Evolutionary conservation across 164 flowering plant genomes (phyloP), one percentile per base, ranked within the genome.

Genomic region (Akebia trifoliata): DNA sequence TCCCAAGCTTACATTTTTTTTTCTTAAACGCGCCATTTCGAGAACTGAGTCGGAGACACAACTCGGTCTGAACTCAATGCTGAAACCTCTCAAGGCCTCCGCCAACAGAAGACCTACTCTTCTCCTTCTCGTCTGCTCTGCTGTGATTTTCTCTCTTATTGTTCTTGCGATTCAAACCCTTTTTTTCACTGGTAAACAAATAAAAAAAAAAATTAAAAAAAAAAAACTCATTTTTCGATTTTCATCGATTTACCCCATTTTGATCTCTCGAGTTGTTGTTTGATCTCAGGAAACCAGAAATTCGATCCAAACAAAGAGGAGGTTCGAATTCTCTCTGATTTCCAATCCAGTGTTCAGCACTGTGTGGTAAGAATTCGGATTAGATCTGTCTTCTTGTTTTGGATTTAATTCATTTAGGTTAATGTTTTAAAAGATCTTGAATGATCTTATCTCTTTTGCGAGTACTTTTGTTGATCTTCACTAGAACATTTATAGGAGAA

Each of bases 271-370:
- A 18, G 24, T 8, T 54, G 6, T 24, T 57, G 7, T 39, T 25
- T 10, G 32, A 3, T 55, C 25, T 34, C 79, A 78, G 90, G 87
- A 43, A 49, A 57, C 43, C 58, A 43, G 47, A 66, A 56, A 10
- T 9, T 46, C 24, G 62, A 64, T 70, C 57, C 60, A 42, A 64
- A 68, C 38, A 34, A n/a, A 21, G 75, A 61, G 25, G 73, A 81
- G 21, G 31, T 82, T 57, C 63, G 43, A 53, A 59, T 76, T 51
- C 73, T 93, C 11, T 76, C 75, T 0, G 68, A 78, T 56, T 94
- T 88, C 54, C 97, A 94, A 71, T 73, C 86, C 45, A 65, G 21
- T 39, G 76, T 90, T 42, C 85, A 82, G 71, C 90, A 90, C 74
- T 90, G 97, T 66, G 86, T 94, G 81, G 99, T 93, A 18, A 54